Base-by-base conservation (phyloP, 768 basidiomycete genomes). In the Sarcodon aspratus region DNA sequence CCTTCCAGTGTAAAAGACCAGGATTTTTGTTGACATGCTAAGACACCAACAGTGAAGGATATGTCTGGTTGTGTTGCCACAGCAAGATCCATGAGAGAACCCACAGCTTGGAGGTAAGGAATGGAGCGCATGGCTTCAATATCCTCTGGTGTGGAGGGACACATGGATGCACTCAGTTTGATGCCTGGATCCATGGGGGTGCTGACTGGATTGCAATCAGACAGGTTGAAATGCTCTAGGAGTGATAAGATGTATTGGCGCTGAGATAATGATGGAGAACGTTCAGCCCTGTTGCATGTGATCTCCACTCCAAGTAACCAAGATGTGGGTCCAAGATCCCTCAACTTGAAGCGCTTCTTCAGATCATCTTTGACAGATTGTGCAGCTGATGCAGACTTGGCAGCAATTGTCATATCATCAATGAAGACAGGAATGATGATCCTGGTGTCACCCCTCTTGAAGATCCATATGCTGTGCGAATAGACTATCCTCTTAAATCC, bases 11-110 rank as follows among this genome's bases (percentile, higher is more conserved):
- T 0, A 15, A 33, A 7, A 40, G 17, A 0, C 62, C 63, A 34
- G 64, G n/a, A n/a, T n/a, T n/a, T n/a, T n/a, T n/a, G n/a, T n/a
- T n/a, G n/a, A n/a, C n/a, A n/a, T n/a, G n/a, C n/a, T n/a, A n/a
- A n/a, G n/a, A n/a, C n/a, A n/a, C 51, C 50, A 7, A 62, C 58
- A 27, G 62, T 56, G 50, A 55, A 60, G 1, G 61, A 48, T 27
- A 68, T 63, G 55, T 68, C 67, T 6, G 65, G 65, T 33, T 60
- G 52, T n/a, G 63, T 66, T 15, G 52, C 57, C 8, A 64, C 46
- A 13, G 63, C 58, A 5, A 59, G 51, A 49, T 64, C 66, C 57
- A 63, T 62, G 32, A 66, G 53, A 3, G 59, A 55, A 3, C 61
- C 64, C 38, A 64, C 48, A 7, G 46, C 45, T 15, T 44, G 8